A percentile compares a stretch with the other conserved stretches of the same genome.
Evolutionary conservation across 2,329 filamentous ascomycete species (phyloP).

Genomic region (Aspergillus aculeatus): DNA sequence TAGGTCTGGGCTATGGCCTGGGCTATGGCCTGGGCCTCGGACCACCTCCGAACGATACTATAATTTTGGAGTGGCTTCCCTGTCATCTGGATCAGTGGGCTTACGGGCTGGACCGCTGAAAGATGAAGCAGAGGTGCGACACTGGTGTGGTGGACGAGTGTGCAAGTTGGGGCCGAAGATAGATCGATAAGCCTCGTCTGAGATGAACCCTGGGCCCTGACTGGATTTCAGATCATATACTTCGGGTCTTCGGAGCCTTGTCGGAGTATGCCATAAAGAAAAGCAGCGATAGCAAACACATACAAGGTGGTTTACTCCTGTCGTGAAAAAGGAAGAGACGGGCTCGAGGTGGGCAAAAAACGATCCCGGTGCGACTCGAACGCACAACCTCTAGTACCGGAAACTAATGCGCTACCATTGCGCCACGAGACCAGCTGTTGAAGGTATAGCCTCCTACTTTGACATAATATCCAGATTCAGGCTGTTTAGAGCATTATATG

Average conservation of each 20-base stretch:
- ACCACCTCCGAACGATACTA: no score
- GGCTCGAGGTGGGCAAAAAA: neutral
- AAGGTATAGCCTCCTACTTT: neutral
- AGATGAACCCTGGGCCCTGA: neutral
- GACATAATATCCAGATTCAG: neutral
- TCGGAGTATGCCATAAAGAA: no score
- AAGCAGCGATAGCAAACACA: no score
- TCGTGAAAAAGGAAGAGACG: no score
- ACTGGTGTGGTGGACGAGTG: neutral
- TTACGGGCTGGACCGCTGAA: neutral
- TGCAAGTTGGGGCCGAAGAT: neutral
- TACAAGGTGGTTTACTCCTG: no score
- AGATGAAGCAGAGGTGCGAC: neutral
- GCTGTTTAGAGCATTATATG: no score
- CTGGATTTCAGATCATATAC: no score
- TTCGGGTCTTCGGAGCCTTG: no score
- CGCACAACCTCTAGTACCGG: conserved; percentile 27
- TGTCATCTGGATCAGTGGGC: neutral
- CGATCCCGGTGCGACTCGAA: conserved; percentile 34
- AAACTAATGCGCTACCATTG: conserved; percentile 42
- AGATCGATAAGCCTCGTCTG: neutral
- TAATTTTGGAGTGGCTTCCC: no score
- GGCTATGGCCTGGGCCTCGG: no score
- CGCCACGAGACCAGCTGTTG: conserved; percentile 28
- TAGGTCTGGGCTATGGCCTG: no score